Percentiles rank a stretch among this genome's conserved stretches.
These are phyloP conservation scores for Penicillium silybi DNA, from an alignment of 495 filamentous ascomycete genomes.

Conservation along the genomic window DNA sequence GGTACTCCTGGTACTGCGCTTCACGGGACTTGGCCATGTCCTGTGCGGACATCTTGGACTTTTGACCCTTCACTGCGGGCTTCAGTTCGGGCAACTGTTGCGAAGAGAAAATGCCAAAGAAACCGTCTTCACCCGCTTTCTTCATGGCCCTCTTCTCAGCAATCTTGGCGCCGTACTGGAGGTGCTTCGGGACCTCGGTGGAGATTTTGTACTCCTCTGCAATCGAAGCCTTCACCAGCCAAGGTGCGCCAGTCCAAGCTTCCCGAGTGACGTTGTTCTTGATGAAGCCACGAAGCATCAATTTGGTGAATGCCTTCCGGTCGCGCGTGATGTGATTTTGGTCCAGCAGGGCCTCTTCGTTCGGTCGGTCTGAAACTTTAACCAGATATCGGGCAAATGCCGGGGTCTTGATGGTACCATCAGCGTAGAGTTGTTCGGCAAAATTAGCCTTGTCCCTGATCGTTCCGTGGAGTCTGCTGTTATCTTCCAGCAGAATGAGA, in stretches of 20 bases:
- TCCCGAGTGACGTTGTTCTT: slow-evolving; percentile 91
- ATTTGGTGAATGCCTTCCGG: slow-evolving; percentile 91
- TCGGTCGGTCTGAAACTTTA: slow-evolving; percentile 61
- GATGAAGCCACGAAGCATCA: slow-evolving; percentile 87
- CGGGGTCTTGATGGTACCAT: slow-evolving; percentile 58
- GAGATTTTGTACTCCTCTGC: slow-evolving; percentile 81
- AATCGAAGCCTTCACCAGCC: slow-evolving; percentile 85
- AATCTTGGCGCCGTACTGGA: slow-evolving; percentile 74
- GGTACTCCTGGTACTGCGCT: slow-evolving; percentile 50
- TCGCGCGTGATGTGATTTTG: slow-evolving; percentile 82
- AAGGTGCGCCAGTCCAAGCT: slow-evolving; percentile 90
- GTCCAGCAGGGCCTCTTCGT: slow-evolving; percentile 74
- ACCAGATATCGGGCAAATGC: slow-evolving; percentile 81
- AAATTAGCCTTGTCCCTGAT: slow-evolving; percentile 88
- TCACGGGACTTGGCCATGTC: slow-evolving; percentile 44
- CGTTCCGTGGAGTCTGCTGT: slow-evolving; percentile 67
- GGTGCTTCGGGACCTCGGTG: slow-evolving; percentile 74
- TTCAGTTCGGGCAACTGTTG: slow-evolving; percentile 70
- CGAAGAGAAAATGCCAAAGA: slow-evolving; percentile 52
- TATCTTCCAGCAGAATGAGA: slow-evolving; percentile 63
- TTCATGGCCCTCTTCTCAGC: slow-evolving; percentile 75
- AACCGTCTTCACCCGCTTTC: slow-evolving; percentile 55
- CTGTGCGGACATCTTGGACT: slow-evolving; percentile 52
- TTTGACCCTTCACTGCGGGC: slow-evolving; percentile 74
- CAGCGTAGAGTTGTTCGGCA: slow-evolving; percentile 53